Percentiles rank a stretch among this genome's conserved stretches.
phyloP scores from a whole-genome alignment of 768 basidiomycete genomes.

The Rhizopogon rudus region DNA sequence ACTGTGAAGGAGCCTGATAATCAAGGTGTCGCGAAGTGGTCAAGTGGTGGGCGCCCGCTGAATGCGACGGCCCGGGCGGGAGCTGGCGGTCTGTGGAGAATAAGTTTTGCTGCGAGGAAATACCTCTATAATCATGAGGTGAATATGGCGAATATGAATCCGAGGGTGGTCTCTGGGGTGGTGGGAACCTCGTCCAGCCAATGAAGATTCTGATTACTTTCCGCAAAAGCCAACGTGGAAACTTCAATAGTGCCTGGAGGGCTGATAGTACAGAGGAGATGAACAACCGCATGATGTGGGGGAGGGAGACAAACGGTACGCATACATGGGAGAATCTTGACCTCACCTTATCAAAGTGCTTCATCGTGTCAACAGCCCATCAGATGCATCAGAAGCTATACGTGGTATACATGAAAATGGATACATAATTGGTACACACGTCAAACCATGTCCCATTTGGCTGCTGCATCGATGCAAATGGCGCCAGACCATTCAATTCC shows the following conservation, averaged over 20 bases:
- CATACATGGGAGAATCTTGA: background rate
- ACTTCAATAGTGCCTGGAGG: background rate
- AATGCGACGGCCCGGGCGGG: too few species aligned
- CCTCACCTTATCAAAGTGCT: background rate
- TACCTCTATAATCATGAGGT: background rate
- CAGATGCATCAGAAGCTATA: background rate
- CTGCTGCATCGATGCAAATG: too few species aligned
- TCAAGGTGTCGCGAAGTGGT: too few species aligned
- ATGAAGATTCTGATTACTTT: background rate
- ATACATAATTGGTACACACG: background rate
- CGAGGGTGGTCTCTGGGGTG: background rate
- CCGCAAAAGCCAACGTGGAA: background rate
- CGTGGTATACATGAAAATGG: background rate
- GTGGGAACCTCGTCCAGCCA: background rate
- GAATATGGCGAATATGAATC: background rate
- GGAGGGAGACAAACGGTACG: too few species aligned
- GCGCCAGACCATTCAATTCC: background rate
- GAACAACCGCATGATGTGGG: background rate
- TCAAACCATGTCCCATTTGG: background rate
- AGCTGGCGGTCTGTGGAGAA: too few species aligned
- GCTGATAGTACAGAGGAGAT: background rate
- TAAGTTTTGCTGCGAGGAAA: background rate
- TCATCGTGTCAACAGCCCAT: background rate
- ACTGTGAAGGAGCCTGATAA: too few species aligned
- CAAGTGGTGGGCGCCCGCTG: too few species aligned